Percentiles rank a stretch among this genome's conserved stretches.
phyloP scores from a whole-genome alignment of 148 eudicot species.

The Persicaria tinctoria region DNA sequence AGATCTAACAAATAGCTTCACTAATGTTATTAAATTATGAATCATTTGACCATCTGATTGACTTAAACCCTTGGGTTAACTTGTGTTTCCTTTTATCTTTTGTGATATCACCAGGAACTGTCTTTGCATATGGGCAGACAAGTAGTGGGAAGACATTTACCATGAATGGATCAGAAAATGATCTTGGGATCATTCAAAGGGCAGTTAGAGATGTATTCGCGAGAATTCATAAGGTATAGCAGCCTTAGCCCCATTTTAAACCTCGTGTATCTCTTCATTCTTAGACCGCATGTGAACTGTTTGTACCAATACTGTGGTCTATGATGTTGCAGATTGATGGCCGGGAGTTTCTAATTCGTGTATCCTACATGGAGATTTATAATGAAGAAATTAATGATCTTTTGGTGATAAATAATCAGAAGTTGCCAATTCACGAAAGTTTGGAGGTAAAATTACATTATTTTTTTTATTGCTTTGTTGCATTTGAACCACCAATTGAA shows the following conservation, averaged over 20 bases:
- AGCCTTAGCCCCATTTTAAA: background rate
- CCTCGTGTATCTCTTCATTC: background rate
- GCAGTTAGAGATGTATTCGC: slow-evolving; percentile 78
- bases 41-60: background rate
- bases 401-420: slow-evolving; percentile 71
- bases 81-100: background rate
- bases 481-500: background rate
- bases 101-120: slow-evolving; percentile 60
- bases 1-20: background rate
- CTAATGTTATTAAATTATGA: background rate
- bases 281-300: background rate
- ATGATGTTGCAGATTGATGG: slow-evolving; percentile 40
- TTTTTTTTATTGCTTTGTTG: background rate
- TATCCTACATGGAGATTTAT: slow-evolving; percentile 97
- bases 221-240: slow-evolving; percentile 46
- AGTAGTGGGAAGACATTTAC: slow-evolving; percentile 98
- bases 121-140: slow-evolving; percentile 97
- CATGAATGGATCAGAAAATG: slow-evolving; percentile 90
- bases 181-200: slow-evolving; percentile 80
- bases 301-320: background rate
- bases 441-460: slow-evolving; percentile 49
- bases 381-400: slow-evolving; percentile 98
- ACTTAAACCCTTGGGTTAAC: background rate
- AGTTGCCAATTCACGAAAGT: slow-evolving; percentile 88
- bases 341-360: slow-evolving; percentile 85